A percentile compares a stretch with the other conserved stretches of the same genome.
Conservation (phyloP, 768 basidiomycete species). For the Hericium rajendrae region DNA sequence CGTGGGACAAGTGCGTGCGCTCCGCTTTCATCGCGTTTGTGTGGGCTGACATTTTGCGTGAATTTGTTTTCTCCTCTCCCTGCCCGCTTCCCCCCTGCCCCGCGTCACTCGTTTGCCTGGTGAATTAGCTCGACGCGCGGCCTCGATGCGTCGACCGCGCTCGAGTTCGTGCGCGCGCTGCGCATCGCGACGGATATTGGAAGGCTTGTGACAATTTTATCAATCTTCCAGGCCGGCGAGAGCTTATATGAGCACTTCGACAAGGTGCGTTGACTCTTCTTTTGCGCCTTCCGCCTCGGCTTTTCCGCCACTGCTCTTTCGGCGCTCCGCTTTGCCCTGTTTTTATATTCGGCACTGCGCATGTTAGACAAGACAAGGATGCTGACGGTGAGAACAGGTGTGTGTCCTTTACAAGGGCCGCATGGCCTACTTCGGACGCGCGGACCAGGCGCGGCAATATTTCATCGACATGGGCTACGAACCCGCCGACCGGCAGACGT, state of each 20-base stretch:
- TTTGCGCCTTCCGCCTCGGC: too few relatives aligned
- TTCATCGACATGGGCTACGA: slow-evolving; percentile 61
- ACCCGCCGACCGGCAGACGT: neutral
- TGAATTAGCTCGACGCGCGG: slow-evolving; percentile 36
- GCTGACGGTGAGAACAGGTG: slow-evolving; percentile 42
- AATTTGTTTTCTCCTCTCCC: neutral
- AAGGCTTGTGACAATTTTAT: slow-evolving; percentile 50
- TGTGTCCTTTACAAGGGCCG: slow-evolving; percentile 67
- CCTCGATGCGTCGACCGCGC: slow-evolving; percentile 45
- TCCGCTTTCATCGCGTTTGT: neutral
- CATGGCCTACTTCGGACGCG: slow-evolving; percentile 69
- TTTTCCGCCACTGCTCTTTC: too few relatives aligned
- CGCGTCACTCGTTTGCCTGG: neutral
- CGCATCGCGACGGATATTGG: slow-evolving; percentile 43
- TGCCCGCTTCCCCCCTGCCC: neutral
- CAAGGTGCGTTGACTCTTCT: slow-evolving; percentile 36
- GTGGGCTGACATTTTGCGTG: neutral
- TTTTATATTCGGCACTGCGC: too few relatives aligned
- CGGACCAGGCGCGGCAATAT: slow-evolving; percentile 53
- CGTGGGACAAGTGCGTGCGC: slow-evolving; percentile 66
- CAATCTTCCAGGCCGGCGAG: slow-evolving; percentile 79
- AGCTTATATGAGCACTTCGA: slow-evolving; percentile 57
- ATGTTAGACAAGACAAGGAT: neutral
- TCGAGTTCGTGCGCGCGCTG: slow-evolving; percentile 50
- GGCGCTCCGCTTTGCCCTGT: too few relatives aligned